Percentiles rank a stretch among this genome's conserved stretches.
phyloP scores from a whole-genome alignment of 1,139 yeast genomes.

The Suhomyces panamericanus region DNA sequence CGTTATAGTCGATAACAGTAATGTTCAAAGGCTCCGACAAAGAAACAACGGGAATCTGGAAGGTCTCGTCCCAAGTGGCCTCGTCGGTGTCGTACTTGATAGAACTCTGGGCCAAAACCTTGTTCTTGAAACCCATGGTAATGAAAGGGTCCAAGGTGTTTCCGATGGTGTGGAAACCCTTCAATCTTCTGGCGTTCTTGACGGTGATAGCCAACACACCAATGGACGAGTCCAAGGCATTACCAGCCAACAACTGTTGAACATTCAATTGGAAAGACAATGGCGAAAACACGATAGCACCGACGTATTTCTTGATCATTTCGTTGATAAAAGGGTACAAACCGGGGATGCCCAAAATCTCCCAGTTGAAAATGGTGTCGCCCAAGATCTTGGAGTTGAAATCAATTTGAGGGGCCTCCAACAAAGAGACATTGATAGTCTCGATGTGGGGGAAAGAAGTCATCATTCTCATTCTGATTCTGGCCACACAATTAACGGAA shows the following conservation, averaged over 20 bases:
- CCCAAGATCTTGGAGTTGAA: conserved; percentile 75
- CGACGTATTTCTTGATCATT: conserved; percentile 81
- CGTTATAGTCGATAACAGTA: conserved; percentile 71
- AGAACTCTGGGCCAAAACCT: conserved; percentile 64
- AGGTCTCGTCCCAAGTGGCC: conserved; percentile 85
- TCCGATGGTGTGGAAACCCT: conserved; percentile 66
- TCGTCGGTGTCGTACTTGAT: conserved; percentile 60
- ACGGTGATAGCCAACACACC: conserved; percentile 79
- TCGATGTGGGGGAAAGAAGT: conserved; percentile 88
- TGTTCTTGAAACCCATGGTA: conserved; percentile 61
- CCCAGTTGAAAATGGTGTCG: conserved; percentile 82
- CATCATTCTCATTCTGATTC: conserved; percentile 88
- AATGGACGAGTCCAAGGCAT: conserved; percentile 74
- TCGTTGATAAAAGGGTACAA: conserved; percentile 76
- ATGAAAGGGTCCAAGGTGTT: conserved; percentile 90
- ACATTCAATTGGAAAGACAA: conserved; percentile 89
- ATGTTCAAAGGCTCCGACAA: conserved; percentile 79
- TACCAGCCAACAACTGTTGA: conserved; percentile 87
- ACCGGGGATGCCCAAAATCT: conserved; percentile 84
- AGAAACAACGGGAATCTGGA: conserved; percentile 67
- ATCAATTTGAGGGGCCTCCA: conserved; percentile 87
- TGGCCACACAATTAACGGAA: conserved; percentile 63
- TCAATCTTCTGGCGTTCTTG: conserved; percentile 65
- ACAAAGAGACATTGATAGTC: conserved; percentile 78
- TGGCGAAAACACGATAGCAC: conserved; percentile 85